Evolutionary conservation across 371 early-diverging fungal species (phyloP).

Genomic region (Cokeromyces recurvatus): DNA sequence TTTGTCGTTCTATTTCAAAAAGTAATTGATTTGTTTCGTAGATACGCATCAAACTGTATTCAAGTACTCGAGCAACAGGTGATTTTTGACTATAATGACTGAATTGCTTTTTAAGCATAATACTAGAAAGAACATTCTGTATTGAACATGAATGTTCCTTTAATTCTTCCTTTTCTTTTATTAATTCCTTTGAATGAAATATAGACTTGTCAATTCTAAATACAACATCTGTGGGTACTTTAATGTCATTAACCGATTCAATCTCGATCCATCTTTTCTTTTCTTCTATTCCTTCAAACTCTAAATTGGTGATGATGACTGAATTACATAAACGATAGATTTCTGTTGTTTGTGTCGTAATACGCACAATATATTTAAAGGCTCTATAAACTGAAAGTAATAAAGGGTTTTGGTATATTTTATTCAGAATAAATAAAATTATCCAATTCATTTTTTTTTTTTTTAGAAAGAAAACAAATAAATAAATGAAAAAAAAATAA

Average conservation of each 20-base stretch:
- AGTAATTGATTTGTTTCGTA: slow-evolving; percentile 51
- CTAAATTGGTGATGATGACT: slow-evolving; percentile 20
- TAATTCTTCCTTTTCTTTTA: slow-evolving; percentile 46
- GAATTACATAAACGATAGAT: slow-evolving; percentile 57
- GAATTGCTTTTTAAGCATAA: slow-evolving; percentile 52
- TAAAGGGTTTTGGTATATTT: slow-evolving; percentile 47
- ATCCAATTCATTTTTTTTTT: slow-evolving; percentile 33
- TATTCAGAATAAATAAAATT: slow-evolving; percentile 41
- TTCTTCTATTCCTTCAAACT: too few species aligned
- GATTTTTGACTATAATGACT: slow-evolving; percentile 16
- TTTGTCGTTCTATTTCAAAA: slow-evolving; percentile 55
- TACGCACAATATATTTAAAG: slow-evolving; percentile 47
- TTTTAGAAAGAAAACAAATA: background rate
- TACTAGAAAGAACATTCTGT: slow-evolving; percentile 28
- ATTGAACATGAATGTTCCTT: slow-evolving; percentile 37
- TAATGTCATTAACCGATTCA: background rate
- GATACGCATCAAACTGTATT: slow-evolving; percentile 47
- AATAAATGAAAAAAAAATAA: background rate
- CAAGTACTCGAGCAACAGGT: slow-evolving; percentile 53
- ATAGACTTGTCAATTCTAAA: slow-evolving; percentile 46
- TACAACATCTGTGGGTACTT: slow-evolving; percentile 1
- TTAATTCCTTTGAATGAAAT: slow-evolving; percentile 47
- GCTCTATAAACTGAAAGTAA: slow-evolving; percentile 48
- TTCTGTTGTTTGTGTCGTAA: slow-evolving; percentile 55
- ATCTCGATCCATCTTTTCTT: too few species aligned